Base-by-base conservation (phyloP, 305 asterid genomes). In the Solanum chacoense region DNA sequence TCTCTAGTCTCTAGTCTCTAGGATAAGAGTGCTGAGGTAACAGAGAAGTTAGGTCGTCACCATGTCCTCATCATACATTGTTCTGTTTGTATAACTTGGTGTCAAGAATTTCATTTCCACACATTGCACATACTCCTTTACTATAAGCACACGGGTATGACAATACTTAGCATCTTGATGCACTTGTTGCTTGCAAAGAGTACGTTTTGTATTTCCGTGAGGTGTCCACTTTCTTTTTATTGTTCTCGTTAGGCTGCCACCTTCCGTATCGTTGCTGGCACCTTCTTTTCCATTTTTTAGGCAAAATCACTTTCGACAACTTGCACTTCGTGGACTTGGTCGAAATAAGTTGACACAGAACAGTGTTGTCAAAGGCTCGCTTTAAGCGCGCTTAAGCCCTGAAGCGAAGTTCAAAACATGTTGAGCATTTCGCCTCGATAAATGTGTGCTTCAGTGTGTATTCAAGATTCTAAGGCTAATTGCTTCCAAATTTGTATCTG, bases 51-150 rank as follows among this genome's bases (percentile, higher is more conserved):
- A 86, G 69, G 73, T 35, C 14, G 11, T 42, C 87, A 85, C 36
- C 87, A 35, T 85, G 75, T 55, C 85, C 45, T 40, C 85, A 83
- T 94, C 91, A 96, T 14, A 93, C 97, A 89, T 97, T 96, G 95
- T 98, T 97, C 93, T 96, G 99, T 93, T 95, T 96, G 95, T 96
- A 94, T 10, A 92, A 81, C 91, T 96, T 94, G 90, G 98, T 97
- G 92, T 95, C 99, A 36, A 97, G 96, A 22, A 96, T 98, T 94
- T 97, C 98, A 91, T 95, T 96, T 65, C 98, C 98, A 29, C 98
- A 97, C 98, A 95, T 95, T 22, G 99, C 97, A 89, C 98, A 97
- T 4, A 95, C 98, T 84, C 99, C 98, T 96, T 69, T 71, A 71
- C 37, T 73, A 14, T 73, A 31, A 73, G 94, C 96, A 94, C 96